Evolutionary conservation across 2,329 filamentous ascomycete genomes (phyloP).

Genomic region (Dothideomycetidae sp.): DNA sequence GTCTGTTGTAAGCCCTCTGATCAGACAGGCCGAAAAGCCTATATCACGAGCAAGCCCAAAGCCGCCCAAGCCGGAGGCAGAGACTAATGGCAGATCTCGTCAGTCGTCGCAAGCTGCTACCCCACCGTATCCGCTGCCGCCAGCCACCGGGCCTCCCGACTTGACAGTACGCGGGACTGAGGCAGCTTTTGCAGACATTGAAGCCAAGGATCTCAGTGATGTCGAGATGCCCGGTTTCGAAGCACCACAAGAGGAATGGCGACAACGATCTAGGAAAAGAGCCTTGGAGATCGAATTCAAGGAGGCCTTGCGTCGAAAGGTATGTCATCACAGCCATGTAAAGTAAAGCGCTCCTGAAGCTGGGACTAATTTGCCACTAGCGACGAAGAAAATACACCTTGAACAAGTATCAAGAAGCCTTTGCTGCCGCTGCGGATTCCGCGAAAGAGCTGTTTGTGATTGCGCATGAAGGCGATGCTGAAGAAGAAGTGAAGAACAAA

Average conservation of each 20-base stretch:
- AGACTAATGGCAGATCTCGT: constrained; percentile 3
- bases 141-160: constrained; percentile 22
- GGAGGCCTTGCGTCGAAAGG: constrained; percentile 52
- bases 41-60: neutral
- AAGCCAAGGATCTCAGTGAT: constrained; percentile 48
- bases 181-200: constrained; percentile 43
- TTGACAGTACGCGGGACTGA: constrained; percentile 38
- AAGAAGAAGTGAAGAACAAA: constrained; percentile 75
- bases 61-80: neutral
- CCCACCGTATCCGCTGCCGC: constrained; percentile 11
- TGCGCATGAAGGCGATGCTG: constrained; percentile 63
- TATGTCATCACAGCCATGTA: constrained; percentile 24
- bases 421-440: constrained; percentile 52
- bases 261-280: constrained; percentile 47
- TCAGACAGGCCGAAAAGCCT: neutral
- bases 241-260: constrained; percentile 39
- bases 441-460: constrained; percentile 66
- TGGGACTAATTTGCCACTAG: constrained; percentile 27
- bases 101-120: constrained; percentile 1
- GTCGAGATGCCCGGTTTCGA: constrained; percentile 40
- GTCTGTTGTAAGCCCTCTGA: neutral
- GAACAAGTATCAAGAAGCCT: constrained; percentile 41
- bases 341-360: constrained; percentile 4
- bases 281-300: constrained; percentile 48
- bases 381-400: constrained; percentile 43